Percentiles rank a stretch among this genome's conserved stretches.
These are phyloP conservation scores for Penicillium daleae DNA, from an alignment of 495 filamentous ascomycete genomes.

Conservation along the genomic window DNA sequence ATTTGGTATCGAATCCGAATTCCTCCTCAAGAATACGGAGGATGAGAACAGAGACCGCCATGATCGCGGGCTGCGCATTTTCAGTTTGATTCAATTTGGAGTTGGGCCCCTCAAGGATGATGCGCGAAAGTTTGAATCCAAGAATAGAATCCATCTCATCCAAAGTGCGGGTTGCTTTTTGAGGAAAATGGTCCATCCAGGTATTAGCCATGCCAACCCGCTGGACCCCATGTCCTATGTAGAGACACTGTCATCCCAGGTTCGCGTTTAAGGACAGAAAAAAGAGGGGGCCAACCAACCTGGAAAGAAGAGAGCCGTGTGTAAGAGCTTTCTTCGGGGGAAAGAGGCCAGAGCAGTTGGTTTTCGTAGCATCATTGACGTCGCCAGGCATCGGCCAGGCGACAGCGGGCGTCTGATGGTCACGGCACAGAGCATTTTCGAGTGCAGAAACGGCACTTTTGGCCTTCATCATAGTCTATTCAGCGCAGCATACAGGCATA, in stretches of 20 bases:
- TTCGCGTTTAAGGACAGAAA: neutral
- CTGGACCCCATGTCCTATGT: conserved; percentile 88
- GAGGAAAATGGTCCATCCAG: conserved; percentile 83
- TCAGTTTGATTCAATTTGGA: conserved; percentile 75
- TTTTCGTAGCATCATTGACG: conserved; percentile 2
- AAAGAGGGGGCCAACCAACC: conserved; percentile 56
- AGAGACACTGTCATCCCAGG: conserved; percentile 2
- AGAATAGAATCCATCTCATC: conserved; percentile 83
- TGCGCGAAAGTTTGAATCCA: conserved; percentile 66
- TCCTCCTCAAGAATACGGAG: conserved; percentile 85
- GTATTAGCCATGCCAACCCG: conserved; percentile 86
- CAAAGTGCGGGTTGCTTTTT: conserved; percentile 69
- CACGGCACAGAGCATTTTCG: conserved; percentile 24
- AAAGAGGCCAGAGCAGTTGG: conserved; percentile 6
- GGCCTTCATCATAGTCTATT: conserved; percentile 22
- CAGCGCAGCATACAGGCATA: conserved; percentile 24
- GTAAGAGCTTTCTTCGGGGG: conserved; percentile 49
- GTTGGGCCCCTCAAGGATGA: conserved; percentile 81
- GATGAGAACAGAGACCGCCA: conserved; percentile 90
- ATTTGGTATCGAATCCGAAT: conserved; percentile 72
- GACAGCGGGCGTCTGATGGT: conserved; percentile 3
- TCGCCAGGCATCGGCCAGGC: neutral
- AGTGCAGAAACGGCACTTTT: conserved; percentile 19
- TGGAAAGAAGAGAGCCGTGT: conserved; percentile 84
- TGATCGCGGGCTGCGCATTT: conserved; percentile 93